Evolutionary conservation across 2,329 filamentous ascomycete genomes (phyloP), one percentile per base, ranked within the genome.

Genomic region (Apiospora kogelbergensis): DNA sequence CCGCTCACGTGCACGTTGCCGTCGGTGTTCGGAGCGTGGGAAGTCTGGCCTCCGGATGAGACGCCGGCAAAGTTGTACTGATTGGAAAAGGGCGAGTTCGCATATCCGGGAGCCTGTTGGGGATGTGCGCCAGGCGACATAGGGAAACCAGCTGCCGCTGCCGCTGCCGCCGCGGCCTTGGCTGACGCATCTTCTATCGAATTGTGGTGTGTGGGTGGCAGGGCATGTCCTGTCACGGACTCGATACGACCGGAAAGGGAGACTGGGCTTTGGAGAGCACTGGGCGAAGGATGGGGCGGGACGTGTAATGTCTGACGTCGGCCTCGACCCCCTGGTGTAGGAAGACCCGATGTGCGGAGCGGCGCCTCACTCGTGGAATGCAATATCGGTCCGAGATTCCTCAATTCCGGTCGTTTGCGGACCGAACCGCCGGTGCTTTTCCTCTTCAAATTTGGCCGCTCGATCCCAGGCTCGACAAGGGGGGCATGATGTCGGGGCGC

Each of bases 371-470:
- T 73, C 66, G 80, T 72, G 45, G 75, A 78, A 41, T 76, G 74
- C 71, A 78, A 78, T 70, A 81, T 74, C 1, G 81, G 74, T 17
- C 79, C 76, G 6, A 82, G 69, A 41, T 73, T 74, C 68, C 80
- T 80, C 17, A 82, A 74, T 40, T 84, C 80, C 10, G 81, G 79
- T 40, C 82, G 80, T 70, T 80, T 81, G 20, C 80, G 80, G 4
- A 77, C 76, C 1, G 80, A 75, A 44, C 80, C 77, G 2, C 78
- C 76, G 7, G 82, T 83, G 68, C 80, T 84, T 76, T 87, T 88
- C 11, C 86, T 80, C 75, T 88, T 88, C 33, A 87, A 77, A 45
- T 72, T 82, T 6, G 82, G 80, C 10, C 82, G 78, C 7, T 78
- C 80, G n/a, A 73, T 69, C 4, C 65, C 67, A 9, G 42, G 24